A percentile compares a stretch with the other conserved stretches of the same genome.
phyloP scores from a whole-genome alignment of 2,329 filamentous ascomycete species.

The Hansfordia pulvinata region DNA sequence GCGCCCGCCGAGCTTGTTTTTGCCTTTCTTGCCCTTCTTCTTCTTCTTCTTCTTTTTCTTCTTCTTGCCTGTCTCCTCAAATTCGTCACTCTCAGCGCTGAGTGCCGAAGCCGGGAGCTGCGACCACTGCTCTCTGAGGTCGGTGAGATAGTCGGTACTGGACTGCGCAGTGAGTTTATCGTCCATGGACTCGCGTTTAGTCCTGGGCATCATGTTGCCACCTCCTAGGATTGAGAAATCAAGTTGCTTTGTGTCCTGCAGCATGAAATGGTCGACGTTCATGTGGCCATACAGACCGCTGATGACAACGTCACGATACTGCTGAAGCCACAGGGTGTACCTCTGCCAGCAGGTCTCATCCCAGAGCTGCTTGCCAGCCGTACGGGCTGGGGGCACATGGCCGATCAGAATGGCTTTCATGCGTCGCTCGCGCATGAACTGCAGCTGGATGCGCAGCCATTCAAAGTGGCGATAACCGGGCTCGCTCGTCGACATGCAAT shows the following conservation, averaged over 20 bases:
- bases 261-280: conserved; percentile 95
- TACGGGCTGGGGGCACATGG: conserved; percentile 84
- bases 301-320: conserved; percentile 82
- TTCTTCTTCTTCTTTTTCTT: conserved; percentile 38
- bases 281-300: conserved; percentile 81
- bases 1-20: conserved; percentile 60
- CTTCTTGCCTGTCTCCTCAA: conserved; percentile 9
- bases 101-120: conserved; percentile 46
- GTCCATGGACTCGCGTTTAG: conserved; percentile 23
- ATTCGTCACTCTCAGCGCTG: conserved; percentile 9
- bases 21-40: conserved; percentile 36
- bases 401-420: conserved; percentile 94
- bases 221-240: conserved; percentile 36
- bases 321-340: conserved; percentile 79
- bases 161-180: conserved; percentile 48
- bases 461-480: conserved; percentile 93
- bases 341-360: conserved; percentile 98
- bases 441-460: conserved; percentile 82
- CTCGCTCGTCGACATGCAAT: conserved; percentile 64
- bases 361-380: conserved; percentile 76
- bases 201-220: conserved; percentile 10
- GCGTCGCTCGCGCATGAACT: conserved; percentile 65
- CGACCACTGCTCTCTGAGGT: conserved; percentile 67
- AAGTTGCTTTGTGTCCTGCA: conserved; percentile 74
- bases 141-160: conserved; percentile 68